Conservation (phyloP, 208 protist genomes). For the Leishmania aethiopica region DNA sequence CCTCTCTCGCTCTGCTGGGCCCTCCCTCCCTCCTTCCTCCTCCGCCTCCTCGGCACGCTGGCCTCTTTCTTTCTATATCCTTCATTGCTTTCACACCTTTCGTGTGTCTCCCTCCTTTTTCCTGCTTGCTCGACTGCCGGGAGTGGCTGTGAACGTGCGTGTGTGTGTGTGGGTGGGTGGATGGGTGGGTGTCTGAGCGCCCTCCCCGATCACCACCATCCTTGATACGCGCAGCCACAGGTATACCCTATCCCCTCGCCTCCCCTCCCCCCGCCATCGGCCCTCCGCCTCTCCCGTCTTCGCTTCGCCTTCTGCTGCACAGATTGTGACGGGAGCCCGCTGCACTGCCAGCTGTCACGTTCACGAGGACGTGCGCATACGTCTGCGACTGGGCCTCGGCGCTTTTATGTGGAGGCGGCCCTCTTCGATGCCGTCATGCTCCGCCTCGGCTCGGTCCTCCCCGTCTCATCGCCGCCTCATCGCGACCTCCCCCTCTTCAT, state of each 20-base stretch:
- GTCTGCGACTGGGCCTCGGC: neutral
- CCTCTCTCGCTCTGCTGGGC: no score
- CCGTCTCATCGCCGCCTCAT: neutral
- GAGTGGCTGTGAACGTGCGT: neutral
- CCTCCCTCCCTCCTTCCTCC: neutral
- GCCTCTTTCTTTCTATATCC: neutral
- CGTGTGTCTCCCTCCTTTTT: neutral
- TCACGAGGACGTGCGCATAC: neutral
- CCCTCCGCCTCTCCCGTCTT: neutral
- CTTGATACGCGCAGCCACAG: neutral
- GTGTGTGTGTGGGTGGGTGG: no score
- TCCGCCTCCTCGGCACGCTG: neutral
- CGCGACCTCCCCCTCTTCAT: neutral
- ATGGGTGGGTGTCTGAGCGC: neutral
- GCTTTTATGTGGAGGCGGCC: neutral
- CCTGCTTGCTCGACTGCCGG: neutral
- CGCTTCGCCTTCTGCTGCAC: neutral
- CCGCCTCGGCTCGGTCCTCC: neutral
- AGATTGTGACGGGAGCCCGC: neutral
- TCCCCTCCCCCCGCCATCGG: neutral
- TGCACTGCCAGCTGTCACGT: neutral
- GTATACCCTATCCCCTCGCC: neutral
- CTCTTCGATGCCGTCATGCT: constrained; percentile 1
- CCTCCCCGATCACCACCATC: neutral
- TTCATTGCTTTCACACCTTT: neutral